A percentile compares a stretch with the other conserved stretches of the same genome.
These are phyloP conservation scores for Paraleonurus japonicus DNA, from an alignment of 257 asterid genomes.

Conservation along the genomic window DNA sequence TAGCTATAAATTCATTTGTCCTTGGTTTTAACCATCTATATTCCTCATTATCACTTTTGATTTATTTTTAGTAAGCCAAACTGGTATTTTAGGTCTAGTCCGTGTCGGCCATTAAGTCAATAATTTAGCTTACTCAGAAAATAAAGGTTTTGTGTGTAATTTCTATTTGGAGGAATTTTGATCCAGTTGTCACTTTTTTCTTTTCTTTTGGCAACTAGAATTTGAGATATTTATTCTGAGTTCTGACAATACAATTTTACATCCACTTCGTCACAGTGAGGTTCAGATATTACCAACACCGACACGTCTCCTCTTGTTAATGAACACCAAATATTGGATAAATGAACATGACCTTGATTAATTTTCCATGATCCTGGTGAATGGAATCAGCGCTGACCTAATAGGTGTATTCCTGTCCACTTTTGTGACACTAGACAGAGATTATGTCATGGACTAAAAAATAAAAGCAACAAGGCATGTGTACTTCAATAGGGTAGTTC, in stretches of 20 bases:
- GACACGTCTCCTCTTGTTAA: not conserved
- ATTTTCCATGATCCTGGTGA: not conserved
- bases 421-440: not conserved
- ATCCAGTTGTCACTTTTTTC: not conserved
- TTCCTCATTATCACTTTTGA: not conserved
- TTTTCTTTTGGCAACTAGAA: not conserved
- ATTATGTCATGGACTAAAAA: constrained; percentile 1
- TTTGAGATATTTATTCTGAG: not conserved
- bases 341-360: not conserved
- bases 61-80: not conserved
- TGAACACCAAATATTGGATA: not conserved
- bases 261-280: not conserved
- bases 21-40: not conserved
- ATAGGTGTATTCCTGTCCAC: not conserved
- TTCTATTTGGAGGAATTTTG: not conserved
- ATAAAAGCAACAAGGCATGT: not conserved
- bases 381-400: not conserved
- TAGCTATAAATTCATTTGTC: not conserved
- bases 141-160: not conserved
- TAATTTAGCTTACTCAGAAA: not conserved
- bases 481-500: not conserved
- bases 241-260: not conserved
- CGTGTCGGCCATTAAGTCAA: not conserved
- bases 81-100: not conserved
- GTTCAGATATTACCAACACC: not conserved